Conservation (phyloP, 805 yeast genomes). For the Lipomyces mesembrius region DNA sequence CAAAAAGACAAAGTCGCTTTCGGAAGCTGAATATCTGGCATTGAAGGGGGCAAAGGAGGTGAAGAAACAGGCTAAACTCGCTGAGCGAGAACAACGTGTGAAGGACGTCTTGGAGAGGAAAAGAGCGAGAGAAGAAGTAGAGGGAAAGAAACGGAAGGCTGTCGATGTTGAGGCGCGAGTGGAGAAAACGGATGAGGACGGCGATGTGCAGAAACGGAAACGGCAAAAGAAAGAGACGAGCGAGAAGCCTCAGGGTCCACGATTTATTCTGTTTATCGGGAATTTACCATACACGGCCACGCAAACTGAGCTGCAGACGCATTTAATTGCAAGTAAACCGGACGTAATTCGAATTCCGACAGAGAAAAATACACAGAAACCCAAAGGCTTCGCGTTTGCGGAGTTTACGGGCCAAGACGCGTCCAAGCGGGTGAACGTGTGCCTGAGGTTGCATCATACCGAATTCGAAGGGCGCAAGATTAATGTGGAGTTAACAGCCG, state of each 20-base stretch:
- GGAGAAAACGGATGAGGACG: slow-evolving; percentile 3
- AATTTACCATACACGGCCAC: slow-evolving; percentile 78
- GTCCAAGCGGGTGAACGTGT: slow-evolving; percentile 79
- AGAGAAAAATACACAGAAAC: slow-evolving; percentile 48
- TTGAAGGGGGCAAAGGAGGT: slow-evolving; percentile 17
- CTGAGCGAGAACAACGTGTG: not conserved
- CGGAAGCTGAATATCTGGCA: slow-evolving; percentile 15
- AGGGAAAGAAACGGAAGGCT: slow-evolving; percentile 17
- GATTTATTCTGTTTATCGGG: slow-evolving; percentile 88
- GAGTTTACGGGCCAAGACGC: slow-evolving; percentile 78
- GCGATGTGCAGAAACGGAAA: slow-evolving; percentile 2
- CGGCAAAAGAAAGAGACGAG: slow-evolving; percentile 55
- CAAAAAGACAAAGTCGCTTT: not conserved
- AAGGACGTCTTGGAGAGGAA: not conserved
- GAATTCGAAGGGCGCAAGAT: slow-evolving; percentile 71
- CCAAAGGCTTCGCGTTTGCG: slow-evolving; percentile 86
- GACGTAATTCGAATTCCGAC: slow-evolving; percentile 74
- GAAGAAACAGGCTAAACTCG: not conserved
- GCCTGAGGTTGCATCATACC: slow-evolving; percentile 82
- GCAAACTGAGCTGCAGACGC: slow-evolving; percentile 64
- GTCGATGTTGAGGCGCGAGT: slow-evolving; percentile 9
- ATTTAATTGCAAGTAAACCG: slow-evolving; percentile 73
- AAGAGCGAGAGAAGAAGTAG: not conserved
- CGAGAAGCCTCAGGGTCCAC: slow-evolving; percentile 73
- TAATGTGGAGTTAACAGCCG: slow-evolving; percentile 95